Percentiles rank a stretch among this genome's conserved stretches.
These are phyloP conservation scores for Diplodia scrobiculata DNA, from an alignment of 2,329 filamentous ascomycete genomes.

Conservation along the genomic window DNA sequence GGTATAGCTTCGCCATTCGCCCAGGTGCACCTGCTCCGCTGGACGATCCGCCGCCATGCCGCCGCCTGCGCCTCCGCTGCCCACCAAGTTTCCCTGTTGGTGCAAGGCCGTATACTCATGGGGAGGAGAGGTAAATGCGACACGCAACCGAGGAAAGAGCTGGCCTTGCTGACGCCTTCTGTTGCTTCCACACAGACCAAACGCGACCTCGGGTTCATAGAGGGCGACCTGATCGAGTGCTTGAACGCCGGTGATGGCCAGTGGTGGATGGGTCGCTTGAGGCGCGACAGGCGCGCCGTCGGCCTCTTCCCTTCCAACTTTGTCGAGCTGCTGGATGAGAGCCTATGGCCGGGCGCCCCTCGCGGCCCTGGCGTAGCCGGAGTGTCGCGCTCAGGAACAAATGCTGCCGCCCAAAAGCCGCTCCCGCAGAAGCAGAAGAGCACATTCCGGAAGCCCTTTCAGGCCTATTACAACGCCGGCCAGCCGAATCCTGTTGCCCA, in stretches of 20 bases:
- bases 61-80: conserved; percentile 57
- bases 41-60: conserved; percentile 45
- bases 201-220: conserved; percentile 92
- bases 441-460: conserved; percentile 64
- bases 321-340: conserved; percentile 82
- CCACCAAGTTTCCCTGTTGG: conserved; percentile 85
- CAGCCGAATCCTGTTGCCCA: conserved; percentile 48
- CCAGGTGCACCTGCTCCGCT: neutral
- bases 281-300: conserved; percentile 84
- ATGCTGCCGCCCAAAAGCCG: conserved; percentile 55
- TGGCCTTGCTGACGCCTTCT: conserved; percentile 33
- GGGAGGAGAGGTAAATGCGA: conserved; percentile 68
- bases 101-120: conserved; percentile 89
- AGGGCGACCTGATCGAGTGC: conserved; percentile 97
- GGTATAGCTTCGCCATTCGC: conserved; percentile 17
- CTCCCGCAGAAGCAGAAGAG: conserved; percentile 55
- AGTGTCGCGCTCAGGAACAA: conserved; percentile 45
- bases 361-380: conserved; percentile 55
- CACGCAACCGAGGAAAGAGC: conserved; percentile 23
- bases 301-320: conserved; percentile 97
- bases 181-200: conserved; percentile 61
- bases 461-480: conserved; percentile 57
- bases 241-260: conserved; percentile 95
- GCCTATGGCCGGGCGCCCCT: conserved; percentile 73
- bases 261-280: conserved; percentile 96